These are phyloP conservation scores for Telfairia occidentalis DNA, from an alignment of 331 rosid genomes.

Conservation along the genomic window DNA sequence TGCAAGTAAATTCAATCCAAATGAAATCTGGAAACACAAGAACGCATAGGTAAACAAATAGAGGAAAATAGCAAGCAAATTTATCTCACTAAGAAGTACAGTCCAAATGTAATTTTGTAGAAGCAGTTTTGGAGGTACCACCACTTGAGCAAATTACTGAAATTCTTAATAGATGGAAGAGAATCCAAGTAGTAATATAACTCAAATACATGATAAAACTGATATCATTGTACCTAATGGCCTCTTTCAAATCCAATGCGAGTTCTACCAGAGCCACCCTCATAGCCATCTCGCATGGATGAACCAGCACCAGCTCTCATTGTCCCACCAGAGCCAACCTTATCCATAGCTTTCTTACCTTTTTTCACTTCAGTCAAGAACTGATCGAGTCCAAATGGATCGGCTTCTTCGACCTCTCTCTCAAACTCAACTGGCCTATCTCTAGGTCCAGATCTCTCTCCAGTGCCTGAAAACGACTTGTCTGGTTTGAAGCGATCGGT, in stretches of 20 bases:
- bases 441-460: slow-evolving; percentile 54
- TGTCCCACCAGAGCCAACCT: slow-evolving; percentile 53
- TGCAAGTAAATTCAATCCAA: not conserved
- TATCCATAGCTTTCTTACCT: slow-evolving; percentile 68
- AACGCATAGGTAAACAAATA: not conserved
- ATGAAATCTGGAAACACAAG: not conserved
- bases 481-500: slow-evolving; percentile 87
- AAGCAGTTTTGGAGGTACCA: not conserved
- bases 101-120: not conserved
- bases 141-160: not conserved
- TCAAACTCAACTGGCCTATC: slow-evolving; percentile 82
- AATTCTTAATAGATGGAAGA: not conserved
- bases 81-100: not conserved
- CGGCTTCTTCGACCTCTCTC: slow-evolving; percentile 58
- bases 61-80: not conserved
- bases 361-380: slow-evolving; percentile 63
- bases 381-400: slow-evolving; percentile 85
- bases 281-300: slow-evolving; percentile 43
- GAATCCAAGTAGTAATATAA: not conserved
- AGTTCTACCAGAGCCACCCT: slow-evolving; percentile 54
- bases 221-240: slow-evolving; percentile 10
- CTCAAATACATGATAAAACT: not conserved
- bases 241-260: slow-evolving; percentile 61
- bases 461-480: slow-evolving; percentile 53
- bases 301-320: slow-evolving; percentile 72